Percentiles rank a stretch among this genome's conserved stretches.
Conservation (phyloP, 495 filamentous ascomycete genomes). For the Physcia stellaris region DNA sequence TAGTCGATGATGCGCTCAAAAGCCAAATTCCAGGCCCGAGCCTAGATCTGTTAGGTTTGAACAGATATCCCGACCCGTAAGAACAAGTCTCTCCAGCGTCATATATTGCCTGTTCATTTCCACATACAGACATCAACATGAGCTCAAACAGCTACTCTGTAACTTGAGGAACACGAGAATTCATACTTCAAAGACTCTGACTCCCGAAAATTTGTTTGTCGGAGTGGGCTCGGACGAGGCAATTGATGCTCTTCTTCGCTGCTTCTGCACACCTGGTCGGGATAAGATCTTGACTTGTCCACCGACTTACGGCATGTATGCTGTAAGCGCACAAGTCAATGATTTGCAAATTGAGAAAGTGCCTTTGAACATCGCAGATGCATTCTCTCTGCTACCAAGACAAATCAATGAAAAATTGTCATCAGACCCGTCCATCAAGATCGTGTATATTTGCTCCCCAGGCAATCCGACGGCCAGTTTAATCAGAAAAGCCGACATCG, state of each 20-base stretch:
- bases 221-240: constrained; percentile 94
- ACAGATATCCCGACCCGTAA: constrained; percentile 92
- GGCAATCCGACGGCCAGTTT: constrained; percentile 84
- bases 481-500: constrained; percentile 62
- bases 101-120: too few species aligned
- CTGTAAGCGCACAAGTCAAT: constrained; percentile 84
- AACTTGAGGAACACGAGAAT: constrained; percentile 72
- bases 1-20: constrained; percentile 30
- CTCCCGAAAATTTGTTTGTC: constrained; percentile 75
- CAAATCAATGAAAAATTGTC: constrained; percentile 53
- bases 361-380: constrained; percentile 46
- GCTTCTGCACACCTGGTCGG: constrained; percentile 75
- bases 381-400: constrained; percentile 56
- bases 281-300: constrained; percentile 91
- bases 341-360: constrained; percentile 78
- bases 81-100: too few species aligned
- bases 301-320: constrained; percentile 97
- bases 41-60: constrained; percentile 63
- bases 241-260: constrained; percentile 83
- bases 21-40: constrained; percentile 3
- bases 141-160: constrained; percentile 79
- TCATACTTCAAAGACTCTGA: constrained; percentile 62
- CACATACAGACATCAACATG: constrained; percentile 55
- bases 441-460: constrained; percentile 84
- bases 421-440: constrained; percentile 56